Percentiles rank a stretch among this genome's conserved stretches.
phyloP scores from a whole-genome alignment of 352 stramenopile species.

The Peronospora farinosa region DNA sequence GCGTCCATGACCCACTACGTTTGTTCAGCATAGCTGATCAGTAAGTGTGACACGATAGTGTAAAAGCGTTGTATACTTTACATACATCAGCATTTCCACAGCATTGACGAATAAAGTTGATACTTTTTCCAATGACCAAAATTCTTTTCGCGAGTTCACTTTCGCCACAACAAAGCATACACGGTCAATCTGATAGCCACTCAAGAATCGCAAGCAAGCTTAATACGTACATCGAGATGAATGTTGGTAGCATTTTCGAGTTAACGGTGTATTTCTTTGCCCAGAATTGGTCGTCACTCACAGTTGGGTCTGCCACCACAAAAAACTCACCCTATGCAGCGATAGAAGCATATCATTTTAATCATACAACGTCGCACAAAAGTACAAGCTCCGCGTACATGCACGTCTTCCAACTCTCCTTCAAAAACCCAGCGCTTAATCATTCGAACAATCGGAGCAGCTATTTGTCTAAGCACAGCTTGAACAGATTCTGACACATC shows the following conservation, averaged over 20 bases:
- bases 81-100: slow-evolving; percentile 87
- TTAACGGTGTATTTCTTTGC: slow-evolving; percentile 81
- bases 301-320: slow-evolving; percentile 62
- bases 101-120: slow-evolving; percentile 97
- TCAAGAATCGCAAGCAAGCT: neutral
- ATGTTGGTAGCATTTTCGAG: slow-evolving; percentile 80
- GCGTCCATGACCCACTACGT: slow-evolving; percentile 71
- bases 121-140: slow-evolving; percentile 95
- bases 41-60: neutral
- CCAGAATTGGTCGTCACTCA: slow-evolving; percentile 81
- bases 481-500: slow-evolving; percentile 62
- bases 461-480: slow-evolving; percentile 72
- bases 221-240: slow-evolving; percentile 70
- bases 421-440: slow-evolving; percentile 86
- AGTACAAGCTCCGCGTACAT: slow-evolving; percentile 42
- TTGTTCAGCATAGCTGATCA: slow-evolving; percentile 1
- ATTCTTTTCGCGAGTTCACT: slow-evolving; percentile 91
- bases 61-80: slow-evolving; percentile 3
- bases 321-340: slow-evolving; percentile 78
- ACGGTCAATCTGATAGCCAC: neutral
- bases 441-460: slow-evolving; percentile 80
- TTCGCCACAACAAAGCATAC: slow-evolving; percentile 5
- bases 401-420: slow-evolving; percentile 77
- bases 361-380: neutral
- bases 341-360: neutral